A percentile compares a stretch with the other conserved stretches of the same genome.
Conservation (phyloP, 108 stramenopile genomes). For the Nitzschia sp. region DNA sequence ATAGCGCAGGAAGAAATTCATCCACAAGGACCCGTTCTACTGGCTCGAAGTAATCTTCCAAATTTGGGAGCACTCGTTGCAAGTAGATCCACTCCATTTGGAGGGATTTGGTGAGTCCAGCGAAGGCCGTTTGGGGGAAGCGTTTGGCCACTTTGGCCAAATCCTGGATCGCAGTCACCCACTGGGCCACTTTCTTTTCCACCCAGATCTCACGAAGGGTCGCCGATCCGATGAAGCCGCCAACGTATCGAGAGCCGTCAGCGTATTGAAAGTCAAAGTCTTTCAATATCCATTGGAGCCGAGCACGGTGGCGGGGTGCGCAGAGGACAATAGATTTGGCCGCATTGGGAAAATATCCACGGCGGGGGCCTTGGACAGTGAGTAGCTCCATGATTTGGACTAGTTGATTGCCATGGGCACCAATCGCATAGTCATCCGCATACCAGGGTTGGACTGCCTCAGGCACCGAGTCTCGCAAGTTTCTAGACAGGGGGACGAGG, state of each 20-base stretch:
- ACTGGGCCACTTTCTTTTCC: conserved; percentile 11
- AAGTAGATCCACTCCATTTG: conserved; percentile 26
- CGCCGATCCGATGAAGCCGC: neutral
- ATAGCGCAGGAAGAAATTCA: neutral
- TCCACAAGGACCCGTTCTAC: neutral
- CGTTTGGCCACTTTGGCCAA: conserved; percentile 16
- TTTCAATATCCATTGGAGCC: neutral
- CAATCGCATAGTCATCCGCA: conserved; percentile 34
- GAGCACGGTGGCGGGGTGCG: neutral
- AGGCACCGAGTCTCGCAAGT: conserved; percentile 4
- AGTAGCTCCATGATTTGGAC: neutral
- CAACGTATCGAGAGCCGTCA: too few species aligned
- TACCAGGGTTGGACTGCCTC: conserved; percentile 30
- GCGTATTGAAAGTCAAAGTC: neutral
- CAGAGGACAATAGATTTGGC: neutral
- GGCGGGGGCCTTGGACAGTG: neutral
- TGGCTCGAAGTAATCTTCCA: conserved; percentile 4
- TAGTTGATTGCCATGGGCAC: conserved; percentile 4
- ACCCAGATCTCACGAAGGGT: conserved; percentile 5
- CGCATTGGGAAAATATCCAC: neutral
- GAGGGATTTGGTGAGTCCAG: conserved; percentile 24
- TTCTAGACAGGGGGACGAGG: conserved; percentile 26
- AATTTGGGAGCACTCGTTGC: neutral
- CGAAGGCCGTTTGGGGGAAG: conserved; percentile 18
- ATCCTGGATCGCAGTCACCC: conserved; percentile 15